These are phyloP conservation scores for Alternaria conjuncta DNA, from an alignment of 2,329 filamentous ascomycete genomes.

Conservation along the genomic window DNA sequence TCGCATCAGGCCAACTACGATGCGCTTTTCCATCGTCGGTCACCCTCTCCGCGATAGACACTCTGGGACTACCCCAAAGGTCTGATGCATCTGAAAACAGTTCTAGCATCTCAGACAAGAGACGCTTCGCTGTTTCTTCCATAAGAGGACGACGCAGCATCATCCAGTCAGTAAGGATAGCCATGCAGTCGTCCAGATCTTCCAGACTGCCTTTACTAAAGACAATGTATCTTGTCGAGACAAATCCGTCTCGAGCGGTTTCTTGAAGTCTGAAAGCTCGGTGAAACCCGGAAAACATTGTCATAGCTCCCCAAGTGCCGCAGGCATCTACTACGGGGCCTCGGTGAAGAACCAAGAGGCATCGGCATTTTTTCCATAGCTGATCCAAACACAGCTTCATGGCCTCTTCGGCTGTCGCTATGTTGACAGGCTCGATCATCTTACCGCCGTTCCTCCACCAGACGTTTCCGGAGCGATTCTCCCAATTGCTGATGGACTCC, in stretches of 20 bases:
- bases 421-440: neutral
- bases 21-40: too few species aligned
- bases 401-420: neutral
- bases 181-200: neutral
- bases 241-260: too few species aligned
- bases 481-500: neutral
- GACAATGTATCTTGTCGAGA: neutral
- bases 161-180: neutral
- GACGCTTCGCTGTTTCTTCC: neutral
- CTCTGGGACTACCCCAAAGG: neutral
- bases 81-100: neutral
- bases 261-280: too few species aligned
- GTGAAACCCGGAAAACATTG: too few species aligned
- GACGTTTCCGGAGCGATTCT: neutral
- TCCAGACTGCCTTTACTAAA: neutral
- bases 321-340: neutral
- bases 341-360: neutral
- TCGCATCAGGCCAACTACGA: too few species aligned
- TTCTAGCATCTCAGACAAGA: neutral
- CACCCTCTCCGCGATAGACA: neutral
- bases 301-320: neutral
- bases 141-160: neutral
- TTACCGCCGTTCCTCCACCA: neutral
- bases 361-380: neutral
- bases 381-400: neutral